Base-by-base conservation (phyloP, 1,284 basidiomycete genomes). In the Puccinia triticina region DNA sequence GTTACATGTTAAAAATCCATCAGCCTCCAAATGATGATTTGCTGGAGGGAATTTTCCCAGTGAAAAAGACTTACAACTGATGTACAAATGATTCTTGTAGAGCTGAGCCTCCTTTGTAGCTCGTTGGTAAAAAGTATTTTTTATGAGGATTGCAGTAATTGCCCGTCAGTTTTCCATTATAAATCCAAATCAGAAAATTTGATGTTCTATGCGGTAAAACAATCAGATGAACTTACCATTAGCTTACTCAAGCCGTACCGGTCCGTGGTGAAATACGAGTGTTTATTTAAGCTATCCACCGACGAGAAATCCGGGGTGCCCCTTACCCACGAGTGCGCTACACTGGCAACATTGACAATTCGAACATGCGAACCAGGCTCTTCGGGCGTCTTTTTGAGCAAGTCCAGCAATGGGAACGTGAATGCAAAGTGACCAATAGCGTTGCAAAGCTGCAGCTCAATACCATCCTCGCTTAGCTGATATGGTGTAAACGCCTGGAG, bases 371-470 rank as follows among this genome's bases (percentile, higher is more conserved):
- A 61, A 7, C 55, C 69, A 34, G 66, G 32, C 11, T 57, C 50
- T 72, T 64, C 4, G 1, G 78, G 59, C 12, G 78, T 81, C 53
- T 81, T 72, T 46, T 53, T 29, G 26, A 81, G 37, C 46, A 73
- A 32, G n/a, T 34, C 26, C 29, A 81, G 40, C 40, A 81, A 81
- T 5, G 53, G 53, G 23, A 59, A n/a, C 4, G 79, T 81, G 43
- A 81, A 74, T 26, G 79, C 79, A 66, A 81, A 81, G 50, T 81
- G 79, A 34, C 79, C 79, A 21, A 69, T 81, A 23, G 69, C 79
- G 46, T 81, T 81, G 43, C 79, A 81, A 14, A 71, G 69, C 32
- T 81, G 79, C 18, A 81, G 57, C 53, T 81, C 79, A 11, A 81
- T 81, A 23, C 79, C 79, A 66, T 81, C 79, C 34, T 67, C 50